A percentile compares a stretch with the other conserved stretches of the same genome.
Evolutionary conservation across 2,329 filamentous ascomycete genomes (phyloP).

Genomic region (Fusarium torreyae): DNA sequence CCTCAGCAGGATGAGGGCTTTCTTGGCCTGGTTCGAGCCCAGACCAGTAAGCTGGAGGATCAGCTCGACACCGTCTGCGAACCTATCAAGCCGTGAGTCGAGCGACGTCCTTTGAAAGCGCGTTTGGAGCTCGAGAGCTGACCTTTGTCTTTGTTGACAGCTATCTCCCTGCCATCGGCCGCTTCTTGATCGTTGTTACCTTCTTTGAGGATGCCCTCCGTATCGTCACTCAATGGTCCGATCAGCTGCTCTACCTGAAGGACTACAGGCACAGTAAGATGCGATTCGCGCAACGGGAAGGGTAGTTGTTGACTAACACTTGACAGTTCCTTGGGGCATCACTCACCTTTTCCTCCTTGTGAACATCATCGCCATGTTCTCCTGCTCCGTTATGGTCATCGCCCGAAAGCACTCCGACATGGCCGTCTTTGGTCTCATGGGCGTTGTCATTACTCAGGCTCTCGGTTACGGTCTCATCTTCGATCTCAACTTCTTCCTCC

Average conservation of each 20-base stretch:
- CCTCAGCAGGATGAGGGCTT: constrained; percentile 74
- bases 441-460: constrained; percentile 92
- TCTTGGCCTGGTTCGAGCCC: constrained; percentile 90
- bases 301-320: constrained; percentile 37
- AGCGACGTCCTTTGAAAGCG: constrained; percentile 16
- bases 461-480: constrained; percentile 98
- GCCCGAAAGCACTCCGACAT: constrained; percentile 93
- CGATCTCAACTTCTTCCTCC: constrained; percentile 99
- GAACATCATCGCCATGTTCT: constrained; percentile 91
- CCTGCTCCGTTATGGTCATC: constrained; percentile 89
- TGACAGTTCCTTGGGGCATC: constrained; percentile 84
- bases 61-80: constrained; percentile 88
- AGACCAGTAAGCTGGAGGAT: constrained; percentile 99
- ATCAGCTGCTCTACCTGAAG: constrained; percentile 93
- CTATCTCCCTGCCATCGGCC: constrained; percentile 93
- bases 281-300: constrained; percentile 3
- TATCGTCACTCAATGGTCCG: constrained; percentile 97
- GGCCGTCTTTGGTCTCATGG: constrained; percentile 90
- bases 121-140: constrained; percentile 35
- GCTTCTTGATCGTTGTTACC: constrained; percentile 97
- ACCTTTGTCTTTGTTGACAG: constrained; percentile 62
- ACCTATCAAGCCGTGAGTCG: constrained; percentile 88
- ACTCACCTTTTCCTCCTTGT: constrained; percentile 93
- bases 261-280: constrained; percentile 92
- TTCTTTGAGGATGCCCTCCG: constrained; percentile 97